A percentile compares a stretch with the other conserved stretches of the same genome.
Evolutionary conservation across 2,329 filamentous ascomycete genomes (phyloP).

Genomic region (Colletotrichum orchidophilum): DNA sequence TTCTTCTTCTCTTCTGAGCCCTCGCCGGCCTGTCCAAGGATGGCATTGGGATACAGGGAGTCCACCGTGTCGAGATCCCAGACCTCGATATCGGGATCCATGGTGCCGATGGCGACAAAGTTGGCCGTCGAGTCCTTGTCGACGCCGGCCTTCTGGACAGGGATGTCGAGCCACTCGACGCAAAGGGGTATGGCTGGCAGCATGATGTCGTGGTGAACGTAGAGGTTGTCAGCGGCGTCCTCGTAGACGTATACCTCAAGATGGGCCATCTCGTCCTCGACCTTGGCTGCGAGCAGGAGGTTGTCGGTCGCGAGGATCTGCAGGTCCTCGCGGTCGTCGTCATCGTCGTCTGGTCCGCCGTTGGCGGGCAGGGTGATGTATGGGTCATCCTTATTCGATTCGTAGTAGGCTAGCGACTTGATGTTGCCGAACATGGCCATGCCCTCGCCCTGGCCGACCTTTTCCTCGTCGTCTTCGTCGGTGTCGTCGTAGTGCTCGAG

Average conservation of each 20-base stretch:
- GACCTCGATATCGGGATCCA: conserved; percentile 98
- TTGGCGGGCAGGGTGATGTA: conserved; percentile 89
- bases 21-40: conserved; percentile 80
- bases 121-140: conserved; percentile 79
- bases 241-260: conserved; percentile 98
- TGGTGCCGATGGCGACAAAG: conserved; percentile 94
- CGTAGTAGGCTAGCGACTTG: conserved; percentile 92
- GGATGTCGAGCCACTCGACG: conserved; percentile 93
- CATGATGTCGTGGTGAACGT: conserved; percentile 99
- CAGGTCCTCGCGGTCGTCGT: conserved; percentile 91
- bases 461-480: conserved; percentile 60
- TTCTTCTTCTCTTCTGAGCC: conserved; percentile 71
- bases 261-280: conserved; percentile 97
- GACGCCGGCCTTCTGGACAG: conserved; percentile 76
- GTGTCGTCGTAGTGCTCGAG: conserved; percentile 96
- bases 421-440: conserved; percentile 96
- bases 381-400: conserved; percentile 92
- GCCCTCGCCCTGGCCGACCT: conserved; percentile 66
- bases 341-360: conserved; percentile 74
- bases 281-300: conserved; percentile 87
- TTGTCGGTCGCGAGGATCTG: conserved; percentile 95
- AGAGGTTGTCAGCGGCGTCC: conserved; percentile 93
- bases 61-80: conserved; percentile 98
- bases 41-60: conserved; percentile 97
- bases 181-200: conserved; percentile 94